phyloP scores from a whole-genome alignment of 352 stramenopile species.

The Phytopythium kandeliae region DNA sequence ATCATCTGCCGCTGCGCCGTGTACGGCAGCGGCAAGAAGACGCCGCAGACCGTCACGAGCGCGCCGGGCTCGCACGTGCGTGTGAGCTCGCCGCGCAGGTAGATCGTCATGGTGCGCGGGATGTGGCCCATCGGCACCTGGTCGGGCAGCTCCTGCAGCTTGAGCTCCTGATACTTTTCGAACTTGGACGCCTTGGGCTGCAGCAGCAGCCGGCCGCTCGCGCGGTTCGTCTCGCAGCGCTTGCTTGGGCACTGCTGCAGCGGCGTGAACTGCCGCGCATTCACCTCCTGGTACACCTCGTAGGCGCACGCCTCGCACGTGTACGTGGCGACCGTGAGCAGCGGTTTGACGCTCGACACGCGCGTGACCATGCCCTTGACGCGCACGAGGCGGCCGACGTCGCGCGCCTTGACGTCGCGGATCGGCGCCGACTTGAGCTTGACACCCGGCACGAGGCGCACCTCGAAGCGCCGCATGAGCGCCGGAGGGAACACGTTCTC shows the following conservation, averaged over 20 bases:
- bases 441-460: constrained; percentile 72
- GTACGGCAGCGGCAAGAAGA: constrained; percentile 94
- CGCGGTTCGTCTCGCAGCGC: constrained; percentile 80
- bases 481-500: constrained; percentile 88
- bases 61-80: constrained; percentile 93
- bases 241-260: constrained; percentile 88
- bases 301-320: constrained; percentile 95
- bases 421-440: constrained; percentile 89
- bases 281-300: constrained; percentile 97
- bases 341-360: constrained; percentile 97
- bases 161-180: constrained; percentile 98
- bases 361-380: constrained; percentile 98
- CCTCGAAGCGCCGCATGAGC: constrained; percentile 90
- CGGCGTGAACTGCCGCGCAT: constrained; percentile 93
- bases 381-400: constrained; percentile 95
- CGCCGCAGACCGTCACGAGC: constrained; percentile 94
- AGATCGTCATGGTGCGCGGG: constrained; percentile 91
- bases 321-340: constrained; percentile 96
- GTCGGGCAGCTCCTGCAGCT: constrained; percentile 92
- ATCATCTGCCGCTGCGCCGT: constrained; percentile 93
- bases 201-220: constrained; percentile 83
- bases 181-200: constrained; percentile 98
- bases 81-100: constrained; percentile 91
- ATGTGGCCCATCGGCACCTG: constrained; percentile 99
- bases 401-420: constrained; percentile 90